Evolutionary conservation across 257 asterid species (phyloP).

Genomic region (Solanum chiquidenum): DNA sequence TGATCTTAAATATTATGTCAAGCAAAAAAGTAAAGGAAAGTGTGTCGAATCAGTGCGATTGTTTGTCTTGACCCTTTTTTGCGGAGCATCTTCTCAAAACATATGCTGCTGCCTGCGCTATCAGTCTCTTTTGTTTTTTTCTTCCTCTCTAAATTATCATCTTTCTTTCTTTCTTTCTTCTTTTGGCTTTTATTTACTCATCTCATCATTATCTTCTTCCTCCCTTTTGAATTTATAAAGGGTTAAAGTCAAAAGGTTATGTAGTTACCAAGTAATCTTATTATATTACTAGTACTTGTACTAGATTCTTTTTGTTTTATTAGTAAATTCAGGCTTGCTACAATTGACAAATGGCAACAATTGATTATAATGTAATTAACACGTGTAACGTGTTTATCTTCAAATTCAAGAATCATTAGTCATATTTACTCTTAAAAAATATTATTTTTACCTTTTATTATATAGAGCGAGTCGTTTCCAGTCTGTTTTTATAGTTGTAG

Average conservation of each 20-base stretch:
- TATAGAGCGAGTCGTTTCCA: no score
- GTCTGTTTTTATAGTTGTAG: no score
- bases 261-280: not conserved
- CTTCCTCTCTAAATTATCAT: not conserved
- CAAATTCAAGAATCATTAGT: no score
- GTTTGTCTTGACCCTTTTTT: not conserved
- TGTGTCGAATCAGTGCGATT: not conserved
- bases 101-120: not conserved
- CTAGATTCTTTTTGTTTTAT: not conserved
- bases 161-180: not conserved
- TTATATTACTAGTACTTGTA: not conserved
- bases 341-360: not conserved
- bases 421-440: no score
- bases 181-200: not conserved
- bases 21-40: not conserved
- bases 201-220: not conserved
- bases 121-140: not conserved
- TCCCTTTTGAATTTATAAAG: not conserved
- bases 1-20: accelerated
- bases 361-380: not conserved
- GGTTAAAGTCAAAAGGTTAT: not conserved
- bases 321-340: not conserved
- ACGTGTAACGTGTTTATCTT: not conserved
- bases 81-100: not conserved
- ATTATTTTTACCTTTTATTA: no score